phyloP scores from a whole-genome alignment of 2,329 filamentous ascomycete genomes.

The Pseudogymnoascus sp. region DNA sequence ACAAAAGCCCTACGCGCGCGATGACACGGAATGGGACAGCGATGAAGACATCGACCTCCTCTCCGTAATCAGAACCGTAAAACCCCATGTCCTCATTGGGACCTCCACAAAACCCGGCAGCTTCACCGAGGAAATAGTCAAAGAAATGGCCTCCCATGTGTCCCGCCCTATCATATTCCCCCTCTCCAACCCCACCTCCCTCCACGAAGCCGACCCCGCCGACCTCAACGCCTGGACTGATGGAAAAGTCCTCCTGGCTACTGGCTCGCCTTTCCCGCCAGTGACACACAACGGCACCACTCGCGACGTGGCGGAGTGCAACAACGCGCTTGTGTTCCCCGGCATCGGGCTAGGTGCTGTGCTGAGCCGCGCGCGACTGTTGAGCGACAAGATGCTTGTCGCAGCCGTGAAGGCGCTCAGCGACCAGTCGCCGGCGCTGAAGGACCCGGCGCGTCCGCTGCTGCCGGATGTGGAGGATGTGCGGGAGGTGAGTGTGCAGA shows the following conservation, averaged over 20 bases:
- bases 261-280: slow-evolving; percentile 72
- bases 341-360: slow-evolving; percentile 77
- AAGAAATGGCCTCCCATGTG: slow-evolving; percentile 67
- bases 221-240: slow-evolving; percentile 73
- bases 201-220: slow-evolving; percentile 72
- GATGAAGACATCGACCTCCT: slow-evolving; percentile 51
- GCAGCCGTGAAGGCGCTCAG: slow-evolving; percentile 69
- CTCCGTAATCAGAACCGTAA: slow-evolving; percentile 59
- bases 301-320: slow-evolving; percentile 65
- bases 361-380: slow-evolving; percentile 55
- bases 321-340: slow-evolving; percentile 79
- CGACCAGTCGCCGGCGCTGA: slow-evolving; percentile 60
- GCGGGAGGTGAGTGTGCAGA: slow-evolving; percentile 65
- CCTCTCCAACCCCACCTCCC: slow-evolving; percentile 73
- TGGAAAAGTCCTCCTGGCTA: slow-evolving; percentile 71
- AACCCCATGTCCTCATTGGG: slow-evolving; percentile 75
- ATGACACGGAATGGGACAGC: slow-evolving; percentile 54
- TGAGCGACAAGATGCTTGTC: slow-evolving; percentile 75
- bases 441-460: slow-evolving; percentile 56
- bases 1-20: slow-evolving; percentile 59
- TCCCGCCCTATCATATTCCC: slow-evolving; percentile 71
- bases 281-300: slow-evolving; percentile 51
- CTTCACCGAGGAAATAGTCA: slow-evolving; percentile 61
- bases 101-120: slow-evolving; percentile 71
- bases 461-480: slow-evolving; percentile 71